Conservation (phyloP, 345 rosid species). For the Ceriops decandra region DNA sequence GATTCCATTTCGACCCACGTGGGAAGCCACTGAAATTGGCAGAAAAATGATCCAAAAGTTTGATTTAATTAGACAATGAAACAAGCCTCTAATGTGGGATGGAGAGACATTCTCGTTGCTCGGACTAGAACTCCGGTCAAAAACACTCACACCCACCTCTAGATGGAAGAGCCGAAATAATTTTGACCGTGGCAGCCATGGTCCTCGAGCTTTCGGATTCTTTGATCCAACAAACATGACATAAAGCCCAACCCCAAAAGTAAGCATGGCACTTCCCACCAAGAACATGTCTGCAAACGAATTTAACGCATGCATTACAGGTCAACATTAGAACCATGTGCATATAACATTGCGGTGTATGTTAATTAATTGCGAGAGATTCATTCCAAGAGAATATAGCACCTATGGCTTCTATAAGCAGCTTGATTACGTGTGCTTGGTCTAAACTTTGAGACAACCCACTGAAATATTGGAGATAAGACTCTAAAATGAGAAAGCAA, state of each 20-base stretch:
- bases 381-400: background rate
- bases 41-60: background rate
- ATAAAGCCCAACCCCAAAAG: slow-evolving; percentile 56
- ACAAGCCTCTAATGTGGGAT: too few species aligned
- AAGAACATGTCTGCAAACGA: slow-evolving; percentile 58
- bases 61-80: background rate
- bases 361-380: background rate
- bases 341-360: background rate
- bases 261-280: slow-evolving; percentile 61
- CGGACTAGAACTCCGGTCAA: background rate
- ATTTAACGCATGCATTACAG: background rate
- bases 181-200: slow-evolving; percentile 37
- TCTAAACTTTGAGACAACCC: slow-evolving; percentile 31
- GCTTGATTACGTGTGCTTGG: slow-evolving; percentile 40
- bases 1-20: slow-evolving; percentile 50
- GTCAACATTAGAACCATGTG: background rate
- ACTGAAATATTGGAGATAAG: slow-evolving; percentile 45
- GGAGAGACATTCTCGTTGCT: background rate
- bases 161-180: slow-evolving; percentile 50
- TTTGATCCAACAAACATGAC: slow-evolving; percentile 56
- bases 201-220: slow-evolving; percentile 15
- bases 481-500: slow-evolving; percentile 39
- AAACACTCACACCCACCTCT: slow-evolving; percentile 24
- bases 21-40: slow-evolving; percentile 42
- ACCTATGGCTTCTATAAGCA: slow-evolving; percentile 68